These are phyloP conservation scores for Xanthoparmelia taractica DNA, from an alignment of 495 filamentous ascomycete species.

Conservation along the genomic window DNA sequence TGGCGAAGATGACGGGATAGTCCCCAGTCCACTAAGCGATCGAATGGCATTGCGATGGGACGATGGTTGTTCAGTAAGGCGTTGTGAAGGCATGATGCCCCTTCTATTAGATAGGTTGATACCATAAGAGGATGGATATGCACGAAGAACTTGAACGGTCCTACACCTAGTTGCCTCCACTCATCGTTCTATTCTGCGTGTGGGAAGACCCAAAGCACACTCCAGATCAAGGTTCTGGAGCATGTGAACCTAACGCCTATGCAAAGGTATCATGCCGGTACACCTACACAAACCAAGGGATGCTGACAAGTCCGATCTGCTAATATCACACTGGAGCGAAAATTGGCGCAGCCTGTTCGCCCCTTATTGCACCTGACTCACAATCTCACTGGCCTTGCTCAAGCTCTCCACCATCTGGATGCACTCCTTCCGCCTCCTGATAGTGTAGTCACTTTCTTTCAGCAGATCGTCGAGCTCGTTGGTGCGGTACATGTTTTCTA, in stretches of 20 bases:
- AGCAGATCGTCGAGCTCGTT: slow-evolving; percentile 86
- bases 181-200: not conserved
- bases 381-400: slow-evolving; percentile 84
- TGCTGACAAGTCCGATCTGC: slow-evolving; percentile 3
- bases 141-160: not conserved
- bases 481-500: slow-evolving; percentile 95
- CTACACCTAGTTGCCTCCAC: not conserved
- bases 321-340: not conserved
- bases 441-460: slow-evolving; percentile 96
- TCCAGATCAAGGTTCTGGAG: not conserved
- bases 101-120: too few species aligned
- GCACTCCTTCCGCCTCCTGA: slow-evolving; percentile 93
- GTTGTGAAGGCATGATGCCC: not conserved
- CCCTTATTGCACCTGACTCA: slow-evolving; percentile 83
- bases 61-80: too few species aligned
- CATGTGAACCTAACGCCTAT: not conserved
- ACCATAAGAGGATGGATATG: not conserved
- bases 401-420: slow-evolving; percentile 98
- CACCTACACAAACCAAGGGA: not conserved
- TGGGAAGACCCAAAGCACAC: not conserved
- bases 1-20: too few species aligned
- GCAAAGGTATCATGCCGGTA: slow-evolving; percentile 6
- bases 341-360: not conserved
- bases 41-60: too few species aligned
- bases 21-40: too few species aligned